Evolutionary conservation across 176 grass and related monocot genomes (phyloP), one percentile per base, ranked within the genome.

Genomic region (Poa annua): DNA sequence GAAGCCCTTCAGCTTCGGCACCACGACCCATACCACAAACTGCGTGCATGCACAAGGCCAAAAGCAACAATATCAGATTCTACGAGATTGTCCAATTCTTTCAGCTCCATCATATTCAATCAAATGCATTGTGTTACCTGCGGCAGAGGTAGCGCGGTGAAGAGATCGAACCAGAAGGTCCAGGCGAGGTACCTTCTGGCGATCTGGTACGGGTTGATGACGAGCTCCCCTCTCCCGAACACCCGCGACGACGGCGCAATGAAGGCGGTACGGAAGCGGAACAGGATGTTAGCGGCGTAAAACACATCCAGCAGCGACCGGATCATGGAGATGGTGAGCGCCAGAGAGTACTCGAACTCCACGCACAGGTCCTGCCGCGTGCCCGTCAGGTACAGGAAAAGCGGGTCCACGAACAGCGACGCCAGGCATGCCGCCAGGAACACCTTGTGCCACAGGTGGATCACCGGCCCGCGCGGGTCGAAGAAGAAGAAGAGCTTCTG

Each of bases 211-310:
- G 89, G 87, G 32, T 96, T 85, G 55, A 98, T 86, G 13, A 95
- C 91, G 64, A 98, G 96, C 85, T 98, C 96, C 11, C 96, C 93
- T 32, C 96, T 64, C 3, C 96, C 96, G 61, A 98, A 96, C 52
- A 98, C 96, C 12, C 93, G 83, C 19, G 96, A 98, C 15, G 93
- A 98, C 17, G 96, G 96, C 21, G 96, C 96, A 34, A 96, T 90
- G 84, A 90, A 98, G 25, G 96, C 96, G 14, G 96, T 98, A 63
- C 87, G 87, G 88, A 93, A 93, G 14, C 93, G 88, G 76, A 98
- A 61, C 33, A 92, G 72, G 81, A 96, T 93, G 75, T 96, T 91
- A 39, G 79, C 82, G 15, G 45, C 88, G 77, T 98, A 98, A 53
- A 98, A 90, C 4, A 93, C 50, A 49, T 98, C 96, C 21, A 89